These are phyloP conservation scores for Helotiales sp. DNA, from an alignment of 2,329 filamentous ascomycete species.

Conservation along the genomic window DNA sequence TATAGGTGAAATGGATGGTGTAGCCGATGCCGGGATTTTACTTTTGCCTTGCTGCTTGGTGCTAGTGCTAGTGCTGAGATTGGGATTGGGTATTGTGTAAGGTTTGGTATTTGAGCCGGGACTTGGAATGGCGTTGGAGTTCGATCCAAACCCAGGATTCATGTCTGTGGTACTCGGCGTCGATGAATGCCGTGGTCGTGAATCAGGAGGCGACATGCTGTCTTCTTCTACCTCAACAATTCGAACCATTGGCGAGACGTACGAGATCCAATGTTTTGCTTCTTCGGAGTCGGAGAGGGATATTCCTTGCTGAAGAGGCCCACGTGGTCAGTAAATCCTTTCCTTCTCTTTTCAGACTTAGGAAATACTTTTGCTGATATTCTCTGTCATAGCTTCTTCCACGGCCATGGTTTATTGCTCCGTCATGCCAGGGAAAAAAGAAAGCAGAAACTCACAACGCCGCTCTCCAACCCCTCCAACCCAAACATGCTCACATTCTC, in stretches of 20 bases:
- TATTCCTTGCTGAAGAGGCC: background rate
- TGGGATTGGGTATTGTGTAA: background rate
- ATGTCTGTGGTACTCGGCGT: background rate
- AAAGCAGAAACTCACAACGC: background rate
- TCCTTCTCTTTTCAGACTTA: background rate
- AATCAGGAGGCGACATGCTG: background rate
- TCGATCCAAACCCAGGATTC: background rate
- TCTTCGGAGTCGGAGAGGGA: background rate
- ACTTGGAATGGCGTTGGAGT: background rate
- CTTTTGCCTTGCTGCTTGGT: background rate
- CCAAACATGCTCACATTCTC: constrained; percentile 3
- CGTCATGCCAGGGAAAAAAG: background rate
- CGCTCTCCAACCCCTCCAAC: background rate
- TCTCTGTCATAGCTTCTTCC: no score
- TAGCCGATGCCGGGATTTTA: background rate
- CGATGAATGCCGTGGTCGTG: background rate
- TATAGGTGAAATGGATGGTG: background rate
- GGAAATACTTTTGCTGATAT: no score
- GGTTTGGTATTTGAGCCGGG: background rate
- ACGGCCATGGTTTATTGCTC: no score
- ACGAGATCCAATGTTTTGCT: background rate
- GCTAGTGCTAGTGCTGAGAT: background rate
- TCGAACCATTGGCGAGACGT: background rate
- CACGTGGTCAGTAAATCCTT: background rate
- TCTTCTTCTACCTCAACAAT: constrained; percentile 5